Conservation (phyloP, 2,329 filamentous ascomycete species). For the Rhynchosporium graminicola region DNA sequence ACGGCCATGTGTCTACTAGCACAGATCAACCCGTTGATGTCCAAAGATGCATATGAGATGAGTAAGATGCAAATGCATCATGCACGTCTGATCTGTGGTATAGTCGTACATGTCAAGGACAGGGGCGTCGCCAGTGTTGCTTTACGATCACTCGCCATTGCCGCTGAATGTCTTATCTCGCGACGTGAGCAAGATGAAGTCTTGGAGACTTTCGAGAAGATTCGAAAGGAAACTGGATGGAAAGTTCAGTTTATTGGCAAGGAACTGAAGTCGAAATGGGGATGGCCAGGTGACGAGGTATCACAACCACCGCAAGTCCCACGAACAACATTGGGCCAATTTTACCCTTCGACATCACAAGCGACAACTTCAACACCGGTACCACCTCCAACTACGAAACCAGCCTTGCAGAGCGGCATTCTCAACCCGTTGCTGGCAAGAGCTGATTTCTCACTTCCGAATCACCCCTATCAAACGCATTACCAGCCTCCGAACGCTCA, state of each 20-base stretch:
- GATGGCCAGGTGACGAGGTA: conserved; percentile 55
- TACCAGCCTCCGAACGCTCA: conserved; percentile 65
- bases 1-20: conserved; percentile 80
- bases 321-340: conserved; percentile 34
- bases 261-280: conserved; percentile 76
- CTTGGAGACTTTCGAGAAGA: conserved; percentile 72
- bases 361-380: conserved; percentile 32
- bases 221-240: conserved; percentile 78
- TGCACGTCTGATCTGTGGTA: conserved; percentile 84
- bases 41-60: conserved; percentile 62
- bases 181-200: conserved; percentile 79
- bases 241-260: conserved; percentile 69
- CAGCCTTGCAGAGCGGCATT: conserved; percentile 46
- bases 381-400: conserved; percentile 27
- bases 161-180: conserved; percentile 69
- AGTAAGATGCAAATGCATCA: conserved; percentile 69
- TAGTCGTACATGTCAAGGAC: conserved; percentile 82
- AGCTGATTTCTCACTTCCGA: conserved; percentile 75
- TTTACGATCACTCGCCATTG: conserved; percentile 76
- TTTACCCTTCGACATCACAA: conserved; percentile 33
- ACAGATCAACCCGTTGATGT: conserved; percentile 73
- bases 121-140: conserved; percentile 76
- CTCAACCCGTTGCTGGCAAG: conserved; percentile 70
- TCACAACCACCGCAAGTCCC: conserved; percentile 32
- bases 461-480: conserved; percentile 79